Evolutionary conservation across 306 rosid species (phyloP).

Genomic region (Parietaria judaica): DNA sequence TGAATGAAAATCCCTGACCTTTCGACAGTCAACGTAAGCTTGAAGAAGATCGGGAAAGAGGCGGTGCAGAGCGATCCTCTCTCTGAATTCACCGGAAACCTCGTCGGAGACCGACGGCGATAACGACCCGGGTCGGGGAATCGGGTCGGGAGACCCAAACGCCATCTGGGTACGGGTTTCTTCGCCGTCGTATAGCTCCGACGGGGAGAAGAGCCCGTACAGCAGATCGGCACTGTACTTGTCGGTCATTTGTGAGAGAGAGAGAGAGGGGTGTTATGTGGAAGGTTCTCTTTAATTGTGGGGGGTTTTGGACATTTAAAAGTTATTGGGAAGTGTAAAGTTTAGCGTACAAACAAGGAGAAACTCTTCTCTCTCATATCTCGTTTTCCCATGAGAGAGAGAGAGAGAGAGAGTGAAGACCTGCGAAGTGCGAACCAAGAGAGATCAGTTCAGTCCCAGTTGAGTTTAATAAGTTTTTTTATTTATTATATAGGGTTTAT

Average conservation of each 20-base stretch:
- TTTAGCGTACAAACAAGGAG: conserved; percentile 31
- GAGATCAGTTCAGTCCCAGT: no score
- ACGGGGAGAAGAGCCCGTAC: conserved; percentile 4
- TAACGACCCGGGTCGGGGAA: conserved; percentile 19
- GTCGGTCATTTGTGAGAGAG: neutral
- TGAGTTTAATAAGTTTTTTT: no score
- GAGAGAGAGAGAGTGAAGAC: neutral
- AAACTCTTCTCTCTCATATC: conserved; percentile 10
- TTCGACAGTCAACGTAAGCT: conserved; percentile 66
- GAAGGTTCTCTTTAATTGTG: neutral
- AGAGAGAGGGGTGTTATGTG: neutral
- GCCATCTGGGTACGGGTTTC: conserved; percentile 9
- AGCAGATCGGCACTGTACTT: conserved; percentile 2
- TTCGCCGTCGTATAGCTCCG: conserved; percentile 1
- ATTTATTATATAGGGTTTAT: no score
- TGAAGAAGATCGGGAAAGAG: conserved; percentile 56
- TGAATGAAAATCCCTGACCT: conserved; percentile 29
- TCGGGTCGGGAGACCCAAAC: conserved; percentile 22
- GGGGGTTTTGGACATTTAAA: neutral
- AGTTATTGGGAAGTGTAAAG: conserved; percentile 22
- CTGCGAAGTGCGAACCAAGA: no score
- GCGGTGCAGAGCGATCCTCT: conserved; percentile 68
- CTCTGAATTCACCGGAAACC: conserved; percentile 24
- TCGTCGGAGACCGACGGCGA: conserved; percentile 29
- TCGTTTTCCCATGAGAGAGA: no score